Evolutionary conservation across 441 rosid species (phyloP), one percentile per base, ranked within the genome.

Genomic region (Adansonia madagascariensis): DNA sequence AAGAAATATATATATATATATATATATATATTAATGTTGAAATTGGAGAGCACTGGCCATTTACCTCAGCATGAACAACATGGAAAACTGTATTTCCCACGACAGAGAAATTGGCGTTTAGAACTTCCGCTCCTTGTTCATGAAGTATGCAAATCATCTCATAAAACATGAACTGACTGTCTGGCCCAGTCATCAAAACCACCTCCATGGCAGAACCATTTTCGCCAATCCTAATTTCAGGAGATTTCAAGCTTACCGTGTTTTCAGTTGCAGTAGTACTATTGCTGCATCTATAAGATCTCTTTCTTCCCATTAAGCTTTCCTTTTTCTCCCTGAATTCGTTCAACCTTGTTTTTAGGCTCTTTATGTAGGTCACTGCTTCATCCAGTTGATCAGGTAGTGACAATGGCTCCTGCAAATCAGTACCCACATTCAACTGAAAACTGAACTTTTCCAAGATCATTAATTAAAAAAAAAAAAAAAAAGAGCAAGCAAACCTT

Each of bases 331-430:
- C 85, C 77, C 72, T 68, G 2, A 68, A 75, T 63, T 80, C 81
- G 75, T 84, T 71, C 82, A 85, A 35, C 59, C 67, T 77, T 5
- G 4, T 74, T 70, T 87, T 75, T 20, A 85, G 61, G 6, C 41
- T 75, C 64, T 84, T 81, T 75, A 89, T 89, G 74, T 88, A 80
- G 31, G 49, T 76, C 70, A 82, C 80, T 2, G 88, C 89, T 63
- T 83, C 91, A 81, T 87, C 91, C 73, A 89, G 77, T 59, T 86
- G 89, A 64, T 86, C 91, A 0, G 91, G 88, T 56, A 86, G 52
- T 15, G 87, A 43, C 75, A 72, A 31, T 71, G 81, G 11, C 75
- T 85, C 87, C 90, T 87, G 83, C 65, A 56, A 31, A 31, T 41
- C n/a, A 18, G 3, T 35, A 72, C 1, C 65, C 11, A 24, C 22